Evolutionary conservation across 768 basidiomycete genomes (phyloP), one percentile per base, ranked within the genome.

Genomic region (Brasilioporus rufonigricans): DNA sequence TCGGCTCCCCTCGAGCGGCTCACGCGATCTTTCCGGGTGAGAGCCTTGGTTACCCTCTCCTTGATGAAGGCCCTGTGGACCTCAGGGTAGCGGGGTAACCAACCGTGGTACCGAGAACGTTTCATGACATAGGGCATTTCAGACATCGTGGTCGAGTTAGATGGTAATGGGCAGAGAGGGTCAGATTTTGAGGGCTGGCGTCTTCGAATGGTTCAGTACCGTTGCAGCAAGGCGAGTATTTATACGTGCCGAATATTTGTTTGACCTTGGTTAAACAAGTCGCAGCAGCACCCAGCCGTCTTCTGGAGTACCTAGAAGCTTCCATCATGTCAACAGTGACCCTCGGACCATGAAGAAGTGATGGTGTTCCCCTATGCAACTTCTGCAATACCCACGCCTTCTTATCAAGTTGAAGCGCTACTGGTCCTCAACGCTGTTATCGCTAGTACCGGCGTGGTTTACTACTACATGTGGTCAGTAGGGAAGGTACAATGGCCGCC

Each of bases 31-130:
- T 27, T 32, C 11, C 32, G 49, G 3, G 16, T 26, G 12, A 23
- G 16, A 7, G 49, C 44, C 27, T 31, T 38, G 21, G 40, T 5
- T 11, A 51, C 38, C n/a, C 41, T 38, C 18, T 23, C 1, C 9
- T 26, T 44, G 44, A 55, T 19, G 24, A 57, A 57, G 19, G 29
- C 31, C 19, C 11, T 38, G 36, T 44, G 52, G 27, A 57, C 43
- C 29, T 49, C 51, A 0, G 14, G 46, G 36, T 48, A 1, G 27
- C n/a, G 41, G 9, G 50, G 50, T 5, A 52, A 6, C 48, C 47
- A 53, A 27, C 56, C 56, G 9, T 53, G 48, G 16, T 53, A 57
- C 19, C 1, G 31, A 46, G 52, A 53, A 49, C 38, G 48, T n/a
- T 11, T 13, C 8, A 16, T 7, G 12, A 18, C 6, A 29, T n/a